A percentile compares a stretch with the other conserved stretches of the same genome.
Evolutionary conservation across 73 alveolate genomes (phyloP).

Genomic region (Tetrahymena elliotti): DNA sequence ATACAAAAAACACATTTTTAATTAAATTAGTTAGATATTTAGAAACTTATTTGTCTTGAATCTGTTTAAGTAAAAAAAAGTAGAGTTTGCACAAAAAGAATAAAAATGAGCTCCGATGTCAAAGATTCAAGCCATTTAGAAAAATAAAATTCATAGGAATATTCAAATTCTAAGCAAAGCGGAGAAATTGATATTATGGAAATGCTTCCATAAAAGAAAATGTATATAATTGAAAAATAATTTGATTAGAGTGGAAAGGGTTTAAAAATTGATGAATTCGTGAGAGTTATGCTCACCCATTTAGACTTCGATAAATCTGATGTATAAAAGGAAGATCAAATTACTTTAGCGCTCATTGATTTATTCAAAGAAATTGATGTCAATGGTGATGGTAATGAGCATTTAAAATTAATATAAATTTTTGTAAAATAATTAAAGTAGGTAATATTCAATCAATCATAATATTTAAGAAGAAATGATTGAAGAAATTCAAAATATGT

Average conservation of each 20-base stretch:
- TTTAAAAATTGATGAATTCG: conserved; percentile 49
- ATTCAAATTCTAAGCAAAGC: background rate
- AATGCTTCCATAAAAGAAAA: conserved; percentile 23
- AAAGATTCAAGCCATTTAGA: background rate
- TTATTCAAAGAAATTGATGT: conserved; percentile 93
- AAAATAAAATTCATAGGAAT: background rate
- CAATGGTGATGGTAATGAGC: conserved; percentile 72
- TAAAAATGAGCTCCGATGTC: background rate
- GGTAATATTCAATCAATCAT: no score
- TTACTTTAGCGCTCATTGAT: conserved; percentile 78
- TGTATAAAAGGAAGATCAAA: conserved; percentile 63
- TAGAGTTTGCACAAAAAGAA: background rate
- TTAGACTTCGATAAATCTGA: conserved; percentile 49
- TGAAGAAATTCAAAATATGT: background rate
- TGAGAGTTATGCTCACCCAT: conserved; percentile 87
- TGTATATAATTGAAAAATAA: conserved; percentile 26
- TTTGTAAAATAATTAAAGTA: no score
- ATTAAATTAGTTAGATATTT: background rate
- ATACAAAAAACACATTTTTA: background rate
- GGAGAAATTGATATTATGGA: conserved; percentile 39
- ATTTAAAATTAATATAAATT: background rate
- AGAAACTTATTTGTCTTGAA: background rate
- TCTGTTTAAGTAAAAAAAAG: background rate
- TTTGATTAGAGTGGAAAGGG: conserved; percentile 24
- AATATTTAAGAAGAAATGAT: background rate